These are phyloP conservation scores for Schizothecium vesticola DNA, from an alignment of 495 filamentous ascomycete species.

Conservation along the genomic window DNA sequence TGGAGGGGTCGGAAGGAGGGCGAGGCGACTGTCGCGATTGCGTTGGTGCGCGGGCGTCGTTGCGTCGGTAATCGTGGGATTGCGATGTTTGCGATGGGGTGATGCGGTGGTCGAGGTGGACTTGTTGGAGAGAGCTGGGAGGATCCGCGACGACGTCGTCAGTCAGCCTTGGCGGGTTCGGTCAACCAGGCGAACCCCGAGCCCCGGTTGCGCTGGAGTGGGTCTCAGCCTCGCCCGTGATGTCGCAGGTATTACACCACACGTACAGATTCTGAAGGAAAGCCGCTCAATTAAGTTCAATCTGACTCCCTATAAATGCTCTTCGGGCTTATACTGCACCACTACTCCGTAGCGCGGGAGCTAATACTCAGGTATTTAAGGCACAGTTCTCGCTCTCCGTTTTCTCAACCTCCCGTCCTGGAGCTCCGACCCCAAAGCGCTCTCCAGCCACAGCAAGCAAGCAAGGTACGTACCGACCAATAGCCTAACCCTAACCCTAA, in stretches of 20 bases:
- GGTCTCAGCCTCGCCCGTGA: background rate
- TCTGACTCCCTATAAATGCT: too few species aligned
- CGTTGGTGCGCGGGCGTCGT: background rate
- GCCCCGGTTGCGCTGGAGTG: background rate
- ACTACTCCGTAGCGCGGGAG: too few species aligned
- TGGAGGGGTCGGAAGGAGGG: background rate
- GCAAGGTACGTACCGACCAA: slow-evolving; percentile 19
- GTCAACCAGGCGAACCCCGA: background rate
- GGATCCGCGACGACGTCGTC: background rate
- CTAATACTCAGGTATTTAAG: too few species aligned
- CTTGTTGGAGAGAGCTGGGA: background rate
- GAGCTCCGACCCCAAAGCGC: background rate
- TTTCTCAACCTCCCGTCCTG: too few species aligned
- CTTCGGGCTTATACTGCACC: too few species aligned
- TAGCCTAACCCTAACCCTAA: too few species aligned
- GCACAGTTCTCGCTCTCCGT: too few species aligned
- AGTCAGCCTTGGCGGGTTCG: slow-evolving; percentile 21
- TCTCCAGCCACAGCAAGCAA: background rate
- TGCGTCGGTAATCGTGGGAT: slow-evolving; percentile 5
- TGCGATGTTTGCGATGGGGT: background rate
- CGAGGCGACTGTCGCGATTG: background rate
- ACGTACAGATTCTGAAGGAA: too few species aligned
- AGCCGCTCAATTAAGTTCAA: too few species aligned
- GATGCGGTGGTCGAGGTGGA: background rate
- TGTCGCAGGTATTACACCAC: too few species aligned